A percentile compares a stretch with the other conserved stretches of the same genome.
These are phyloP conservation scores for Anacardium occidentale DNA, from an alignment of 345 rosid genomes.

Conservation along the genomic window DNA sequence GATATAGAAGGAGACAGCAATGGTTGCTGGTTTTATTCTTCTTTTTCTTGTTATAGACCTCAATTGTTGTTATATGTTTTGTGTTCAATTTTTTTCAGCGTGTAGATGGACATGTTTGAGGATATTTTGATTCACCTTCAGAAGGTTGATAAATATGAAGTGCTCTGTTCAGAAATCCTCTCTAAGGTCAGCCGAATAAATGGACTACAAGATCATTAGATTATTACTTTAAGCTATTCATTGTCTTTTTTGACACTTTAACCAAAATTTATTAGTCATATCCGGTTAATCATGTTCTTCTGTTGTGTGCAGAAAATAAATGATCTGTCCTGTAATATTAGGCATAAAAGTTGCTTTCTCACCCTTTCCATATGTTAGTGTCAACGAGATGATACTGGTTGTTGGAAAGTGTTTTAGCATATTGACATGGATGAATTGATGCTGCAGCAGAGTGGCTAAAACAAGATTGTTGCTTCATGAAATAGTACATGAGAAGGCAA, in stretches of 20 bases:
- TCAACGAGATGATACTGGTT: neutral
- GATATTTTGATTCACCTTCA: slow-evolving; percentile 50
- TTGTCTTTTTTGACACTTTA: slow-evolving; percentile 14
- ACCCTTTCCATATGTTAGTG: slow-evolving; percentile 9
- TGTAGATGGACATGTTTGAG: slow-evolving; percentile 60
- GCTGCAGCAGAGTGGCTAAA: slow-evolving; percentile 57
- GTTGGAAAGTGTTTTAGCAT: slow-evolving; percentile 17
- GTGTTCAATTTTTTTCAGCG: slow-evolving; percentile 21
- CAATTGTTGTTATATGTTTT: slow-evolving; percentile 12
- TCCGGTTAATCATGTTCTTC: slow-evolving; percentile 25
- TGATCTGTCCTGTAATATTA: slow-evolving; percentile 35
- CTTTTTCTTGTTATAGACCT: slow-evolving; percentile 13
- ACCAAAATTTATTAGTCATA: neutral
- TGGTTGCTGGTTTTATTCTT: neutral
- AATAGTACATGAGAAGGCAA: slow-evolving; percentile 64
- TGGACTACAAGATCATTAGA: neutral
- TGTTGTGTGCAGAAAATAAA: slow-evolving; percentile 39
- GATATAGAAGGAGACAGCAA: neutral
- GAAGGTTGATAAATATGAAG: slow-evolving; percentile 51
- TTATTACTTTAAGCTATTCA: slow-evolving; percentile 12
- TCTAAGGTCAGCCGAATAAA: slow-evolving; percentile 56
- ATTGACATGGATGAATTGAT: slow-evolving; percentile 28
- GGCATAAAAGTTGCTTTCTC: slow-evolving; percentile 50
- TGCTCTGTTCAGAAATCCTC: slow-evolving; percentile 56
- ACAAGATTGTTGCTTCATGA: slow-evolving; percentile 49